phyloP scores from a whole-genome alignment of 768 basidiomycete genomes.

The Kondoa subrosea region DNA sequence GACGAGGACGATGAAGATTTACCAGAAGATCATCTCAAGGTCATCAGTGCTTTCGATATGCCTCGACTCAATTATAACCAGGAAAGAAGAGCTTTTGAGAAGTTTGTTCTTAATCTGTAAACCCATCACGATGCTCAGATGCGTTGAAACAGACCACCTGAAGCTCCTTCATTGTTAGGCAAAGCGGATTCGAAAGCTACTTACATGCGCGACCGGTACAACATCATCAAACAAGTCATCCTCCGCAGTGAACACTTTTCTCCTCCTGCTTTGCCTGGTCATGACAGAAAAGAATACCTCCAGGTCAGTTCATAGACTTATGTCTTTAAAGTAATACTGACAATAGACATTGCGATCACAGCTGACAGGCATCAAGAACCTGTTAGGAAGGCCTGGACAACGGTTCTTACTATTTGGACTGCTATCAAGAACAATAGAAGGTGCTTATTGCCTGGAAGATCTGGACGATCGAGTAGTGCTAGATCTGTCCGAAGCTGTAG shows the following conservation, averaged over 20 bases:
- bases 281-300: conserved; percentile 65
- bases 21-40: conserved; percentile 37
- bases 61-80: conserved; percentile 80
- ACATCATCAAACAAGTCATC: conserved; percentile 82
- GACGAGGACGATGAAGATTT: conserved; percentile 9
- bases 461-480: conserved; percentile 75
- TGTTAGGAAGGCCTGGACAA: conserved; percentile 73
- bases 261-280: conserved; percentile 73
- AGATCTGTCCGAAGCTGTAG: conserved; percentile 70
- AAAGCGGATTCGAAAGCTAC: conserved; percentile 63
- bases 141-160: conserved; percentile 9
- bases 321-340: background rate
- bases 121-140: background rate
- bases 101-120: conserved; percentile 40
- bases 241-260: conserved; percentile 94
- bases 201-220: conserved; percentile 65
- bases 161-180: conserved; percentile 54
- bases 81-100: conserved; percentile 72
- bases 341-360: conserved; percentile 30
- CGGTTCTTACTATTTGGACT: conserved; percentile 87
- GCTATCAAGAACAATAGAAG: conserved; percentile 75
- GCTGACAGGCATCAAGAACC: conserved; percentile 89
- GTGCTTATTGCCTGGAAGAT: conserved; percentile 79
- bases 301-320: conserved; percentile 43
- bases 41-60: conserved; percentile 90